These are phyloP conservation scores for Hypericum perforatum DNA, from an alignment of 345 rosid species.

Conservation along the genomic window DNA sequence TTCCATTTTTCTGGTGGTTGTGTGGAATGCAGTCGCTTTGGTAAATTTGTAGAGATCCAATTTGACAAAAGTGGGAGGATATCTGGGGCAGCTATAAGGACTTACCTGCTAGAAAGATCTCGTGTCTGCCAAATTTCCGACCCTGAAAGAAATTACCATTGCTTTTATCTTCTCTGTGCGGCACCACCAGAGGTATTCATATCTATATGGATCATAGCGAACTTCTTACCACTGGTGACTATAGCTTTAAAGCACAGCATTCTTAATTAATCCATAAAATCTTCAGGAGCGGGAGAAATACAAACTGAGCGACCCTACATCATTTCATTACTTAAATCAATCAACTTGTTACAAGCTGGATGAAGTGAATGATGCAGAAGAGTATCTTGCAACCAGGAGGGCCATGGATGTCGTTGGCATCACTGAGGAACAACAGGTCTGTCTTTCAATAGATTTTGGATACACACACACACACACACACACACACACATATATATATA, in stretches of 20 bases:
- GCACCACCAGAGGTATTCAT: slow-evolving; percentile 83
- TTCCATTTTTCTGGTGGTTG: too few relatives aligned
- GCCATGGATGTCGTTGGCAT: slow-evolving; percentile 99
- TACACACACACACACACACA: too few relatives aligned
- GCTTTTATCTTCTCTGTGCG: slow-evolving; percentile 94
- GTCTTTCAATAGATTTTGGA: slow-evolving; percentile 19
- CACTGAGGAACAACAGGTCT: slow-evolving; percentile 93
- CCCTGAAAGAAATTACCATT: slow-evolving; percentile 98
- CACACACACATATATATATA: too few relatives aligned
- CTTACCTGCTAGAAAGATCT: slow-evolving; percentile 93
- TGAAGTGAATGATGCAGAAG: slow-evolving; percentile 81
- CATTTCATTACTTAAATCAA: slow-evolving; percentile 86
- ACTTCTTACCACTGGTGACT: neutral
- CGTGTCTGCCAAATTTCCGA: slow-evolving; percentile 98
- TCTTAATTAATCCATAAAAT: slow-evolving; percentile 11
- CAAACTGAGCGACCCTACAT: slow-evolving; percentile 61
- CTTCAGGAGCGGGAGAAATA: slow-evolving; percentile 70
- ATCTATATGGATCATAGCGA: slow-evolving; percentile 6
- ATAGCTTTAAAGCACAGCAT: slow-evolving; percentile 7
- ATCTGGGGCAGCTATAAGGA: slow-evolving; percentile 96
- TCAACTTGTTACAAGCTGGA: slow-evolving; percentile 70
- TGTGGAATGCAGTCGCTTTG: slow-evolving; percentile 71
- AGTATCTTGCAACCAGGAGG: slow-evolving; percentile 92
- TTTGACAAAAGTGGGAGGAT: slow-evolving; percentile 97
- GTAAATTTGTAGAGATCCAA: slow-evolving; percentile 98